Evolutionary conservation across 1,284 basidiomycete species (phyloP).

Genomic region (Stygiomarasmius scandens): DNA sequence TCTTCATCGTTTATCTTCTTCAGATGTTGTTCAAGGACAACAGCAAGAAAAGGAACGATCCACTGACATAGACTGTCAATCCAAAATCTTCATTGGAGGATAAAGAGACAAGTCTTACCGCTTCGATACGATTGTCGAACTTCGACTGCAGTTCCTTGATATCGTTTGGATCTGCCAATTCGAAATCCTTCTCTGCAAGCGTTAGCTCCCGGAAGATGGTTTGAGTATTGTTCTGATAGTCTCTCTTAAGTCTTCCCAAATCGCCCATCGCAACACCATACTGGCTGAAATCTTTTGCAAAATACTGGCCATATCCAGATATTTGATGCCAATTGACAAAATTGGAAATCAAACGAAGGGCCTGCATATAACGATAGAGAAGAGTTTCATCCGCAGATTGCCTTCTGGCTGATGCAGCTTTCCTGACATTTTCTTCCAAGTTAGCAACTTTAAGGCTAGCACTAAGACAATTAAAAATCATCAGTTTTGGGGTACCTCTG

Average conservation of each 20-base stretch:
- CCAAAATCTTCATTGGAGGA: not conserved
- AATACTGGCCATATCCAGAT: not conserved
- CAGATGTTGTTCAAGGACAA: not conserved
- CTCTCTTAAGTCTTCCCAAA: not conserved
- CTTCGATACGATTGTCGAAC: constrained; percentile 3
- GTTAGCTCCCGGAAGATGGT: too few relatives aligned
- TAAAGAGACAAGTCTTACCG: not conserved
- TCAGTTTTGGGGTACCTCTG: not conserved
- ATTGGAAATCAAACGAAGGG: not conserved
- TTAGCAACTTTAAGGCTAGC: not conserved
- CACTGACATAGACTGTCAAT: not conserved
- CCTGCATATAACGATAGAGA: not conserved
- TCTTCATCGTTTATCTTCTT: not conserved
- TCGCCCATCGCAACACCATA: not conserved
- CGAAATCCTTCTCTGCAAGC: not conserved
- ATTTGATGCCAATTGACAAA: not conserved
- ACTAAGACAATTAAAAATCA: not conserved
- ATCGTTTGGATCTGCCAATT: not conserved
- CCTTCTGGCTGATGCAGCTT: not conserved
- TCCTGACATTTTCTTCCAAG: not conserved
- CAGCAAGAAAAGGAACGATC: constrained; percentile 1
- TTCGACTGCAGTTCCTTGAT: not conserved
- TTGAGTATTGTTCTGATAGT: not conserved
- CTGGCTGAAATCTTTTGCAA: not conserved
- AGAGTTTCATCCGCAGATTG: too few relatives aligned